phyloP scores from a whole-genome alignment of 768 basidiomycete species.

The Termitomyces sp. region DNA sequence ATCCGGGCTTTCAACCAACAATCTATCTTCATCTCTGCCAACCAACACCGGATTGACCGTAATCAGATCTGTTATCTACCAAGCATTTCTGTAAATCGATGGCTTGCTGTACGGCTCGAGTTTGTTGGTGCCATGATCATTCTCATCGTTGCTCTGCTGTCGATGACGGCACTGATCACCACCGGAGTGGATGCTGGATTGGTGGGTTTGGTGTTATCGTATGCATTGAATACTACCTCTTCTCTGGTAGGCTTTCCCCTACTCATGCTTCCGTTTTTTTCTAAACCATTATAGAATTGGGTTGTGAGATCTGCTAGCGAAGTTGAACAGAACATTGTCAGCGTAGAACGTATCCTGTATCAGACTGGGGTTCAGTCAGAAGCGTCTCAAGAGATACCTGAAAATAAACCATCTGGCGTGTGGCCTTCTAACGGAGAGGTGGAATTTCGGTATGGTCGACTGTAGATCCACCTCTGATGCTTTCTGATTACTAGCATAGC shows the following conservation, averaged over 20 bases:
- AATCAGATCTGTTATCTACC: conserved; percentile 81
- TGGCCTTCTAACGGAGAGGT: conserved; percentile 81
- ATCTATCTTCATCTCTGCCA: conserved; percentile 59
- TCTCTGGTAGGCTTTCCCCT: conserved; percentile 52
- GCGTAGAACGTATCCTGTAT: conserved; percentile 83
- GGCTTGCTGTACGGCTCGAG: conserved; percentile 83
- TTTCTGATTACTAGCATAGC: conserved; percentile 28
- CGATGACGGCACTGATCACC: conserved; percentile 68
- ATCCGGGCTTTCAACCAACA: conserved; percentile 82
- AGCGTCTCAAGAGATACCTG: conserved; percentile 67
- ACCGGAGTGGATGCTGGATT: conserved; percentile 83
- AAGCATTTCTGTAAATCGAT: conserved; percentile 74
- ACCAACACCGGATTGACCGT: conserved; percentile 74
- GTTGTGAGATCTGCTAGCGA: conserved; percentile 80
- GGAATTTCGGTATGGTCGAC: conserved; percentile 60
- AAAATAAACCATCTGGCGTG: conserved; percentile 42
- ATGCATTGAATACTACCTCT: conserved; percentile 82
- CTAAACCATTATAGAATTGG: conserved; percentile 32
- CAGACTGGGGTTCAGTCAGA: conserved; percentile 75
- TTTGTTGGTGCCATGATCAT: conserved; percentile 83
- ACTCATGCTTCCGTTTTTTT: neutral
- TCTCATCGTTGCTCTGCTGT: conserved; percentile 62
- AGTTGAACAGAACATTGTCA: conserved; percentile 89
- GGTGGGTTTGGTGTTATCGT: conserved; percentile 83
- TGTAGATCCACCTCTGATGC: neutral